Evolutionary conservation across 257 asterid genomes (phyloP), one percentile per base, ranked within the genome.

Genomic region (Nicotiana noctiflora): DNA sequence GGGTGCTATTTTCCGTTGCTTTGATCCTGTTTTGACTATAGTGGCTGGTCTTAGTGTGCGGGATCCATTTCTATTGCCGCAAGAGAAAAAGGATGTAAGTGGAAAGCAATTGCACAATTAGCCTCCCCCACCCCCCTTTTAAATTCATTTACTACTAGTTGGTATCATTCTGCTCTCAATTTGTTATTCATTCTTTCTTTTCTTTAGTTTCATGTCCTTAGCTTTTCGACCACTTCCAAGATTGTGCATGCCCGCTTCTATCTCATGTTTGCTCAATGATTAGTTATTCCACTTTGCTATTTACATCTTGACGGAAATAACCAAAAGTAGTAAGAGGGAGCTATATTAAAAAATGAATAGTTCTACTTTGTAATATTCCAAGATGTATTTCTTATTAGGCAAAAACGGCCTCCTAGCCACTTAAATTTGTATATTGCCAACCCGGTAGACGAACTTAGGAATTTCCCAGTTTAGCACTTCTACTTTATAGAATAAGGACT

Each of bases 31-130:
- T 60, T 82, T 96, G 89, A 96, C 99, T 6, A 92, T 94, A 81
- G 98, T 94, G 70, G 93, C 99, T 82, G 99, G 97, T 84, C 97
- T 96, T 81, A 94, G 98, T 65, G 94, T 90, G 82, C 90, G 97
- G 90, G 98, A 96, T 89, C 99, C 99, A 85, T 96, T 96, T 84
- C 96, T 96, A 79, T 82, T 96, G 89, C 99, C 99, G 84, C 97
- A 92, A 87, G 98, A 96, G 77, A 94, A 94, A 76, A 96, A 94
- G 86, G 98, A 96, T 84, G 99, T 94, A 87, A 90, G 98, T 90
- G 77, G 56, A 77, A 44, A 53, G 25, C 70, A 27, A 77, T 21
- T 55, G 49, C 13, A 27, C 67, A 55, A 31, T 21, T 8, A 9
- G 18, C 40, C 32, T 59, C 27, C 6, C 8, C 53, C 6, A 18